Evolutionary conservation across 1,139 yeast species (phyloP).

Genomic region (Maudiozyma humilis): DNA sequence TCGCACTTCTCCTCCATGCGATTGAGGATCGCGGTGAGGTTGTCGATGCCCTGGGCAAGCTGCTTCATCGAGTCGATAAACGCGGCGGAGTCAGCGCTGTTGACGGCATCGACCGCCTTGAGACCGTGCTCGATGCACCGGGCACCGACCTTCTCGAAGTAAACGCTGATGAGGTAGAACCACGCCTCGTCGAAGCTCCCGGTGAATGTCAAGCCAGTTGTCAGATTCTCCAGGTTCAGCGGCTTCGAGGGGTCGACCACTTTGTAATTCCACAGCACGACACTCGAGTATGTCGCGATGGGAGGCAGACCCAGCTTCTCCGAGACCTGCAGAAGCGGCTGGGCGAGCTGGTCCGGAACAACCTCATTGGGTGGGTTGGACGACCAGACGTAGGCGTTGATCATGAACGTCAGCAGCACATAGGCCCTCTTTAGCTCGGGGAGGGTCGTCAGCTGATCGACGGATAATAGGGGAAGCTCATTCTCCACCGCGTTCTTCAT

Average conservation of each 20-base stretch:
- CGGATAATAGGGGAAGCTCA: slow-evolving; percentile 45
- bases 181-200: slow-evolving; percentile 89
- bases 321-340: slow-evolving; percentile 57
- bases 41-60: slow-evolving; percentile 65
- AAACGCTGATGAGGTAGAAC: slow-evolving; percentile 86
- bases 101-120: slow-evolving; percentile 51
- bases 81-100: slow-evolving; percentile 32
- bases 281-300: slow-evolving; percentile 76
- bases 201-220: slow-evolving; percentile 77
- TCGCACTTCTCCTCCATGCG: slow-evolving; percentile 92
- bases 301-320: slow-evolving; percentile 70
- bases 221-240: slow-evolving; percentile 44
- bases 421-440: slow-evolving; percentile 71
- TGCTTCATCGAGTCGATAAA: slow-evolving; percentile 23
- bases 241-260: slow-evolving; percentile 42
- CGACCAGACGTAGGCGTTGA: slow-evolving; percentile 89
- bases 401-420: slow-evolving; percentile 64
- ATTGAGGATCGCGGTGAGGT: slow-evolving; percentile 64
- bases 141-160: slow-evolving; percentile 77
- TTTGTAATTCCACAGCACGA: slow-evolving; percentile 82
- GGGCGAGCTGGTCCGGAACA: slow-evolving; percentile 60
- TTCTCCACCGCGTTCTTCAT: slow-evolving; percentile 52
- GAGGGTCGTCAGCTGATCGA: slow-evolving; percentile 32
- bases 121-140: slow-evolving; percentile 52
- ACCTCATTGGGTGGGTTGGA: slow-evolving; percentile 57